Percentiles rank a stretch among this genome's conserved stretches.
These are phyloP conservation scores for Rhodofomes roseus DNA, from an alignment of 1,284 basidiomycete species.

Conservation along the genomic window DNA sequence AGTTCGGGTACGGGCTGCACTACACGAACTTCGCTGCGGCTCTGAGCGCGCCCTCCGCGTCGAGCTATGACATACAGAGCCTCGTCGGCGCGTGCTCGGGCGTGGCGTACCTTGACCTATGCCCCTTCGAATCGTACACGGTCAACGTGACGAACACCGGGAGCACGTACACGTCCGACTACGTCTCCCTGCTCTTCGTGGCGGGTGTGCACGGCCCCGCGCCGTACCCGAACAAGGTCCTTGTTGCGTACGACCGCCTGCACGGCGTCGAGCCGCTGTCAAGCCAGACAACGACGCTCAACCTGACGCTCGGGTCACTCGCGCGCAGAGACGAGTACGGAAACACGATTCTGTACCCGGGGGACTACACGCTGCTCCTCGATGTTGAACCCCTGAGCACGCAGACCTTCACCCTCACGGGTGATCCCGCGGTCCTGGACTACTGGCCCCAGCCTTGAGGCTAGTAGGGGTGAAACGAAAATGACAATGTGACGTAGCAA, in stretches of 20 bases:
- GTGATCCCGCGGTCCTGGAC: constrained; percentile 26
- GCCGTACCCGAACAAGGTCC: constrained; percentile 49
- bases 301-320: constrained; percentile 46
- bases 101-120: constrained; percentile 38
- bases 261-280: constrained; percentile 35
- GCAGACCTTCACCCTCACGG: constrained; percentile 40
- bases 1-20: constrained; percentile 51
- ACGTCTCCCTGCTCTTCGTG: constrained; percentile 51
- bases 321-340: constrained; percentile 46
- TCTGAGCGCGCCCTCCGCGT: constrained; percentile 23
- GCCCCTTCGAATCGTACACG: constrained; percentile 43
- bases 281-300: constrained; percentile 35
- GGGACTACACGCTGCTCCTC: constrained; percentile 42
- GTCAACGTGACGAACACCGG: constrained; percentile 48
- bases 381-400: constrained; percentile 30
- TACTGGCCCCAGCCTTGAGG: constrained; percentile 9
- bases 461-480: neutral
- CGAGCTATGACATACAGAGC: constrained; percentile 37
- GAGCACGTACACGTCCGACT: constrained; percentile 43
- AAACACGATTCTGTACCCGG: constrained; percentile 43
- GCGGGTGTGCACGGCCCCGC: constrained; percentile 44
- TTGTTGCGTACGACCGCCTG: constrained; percentile 47
- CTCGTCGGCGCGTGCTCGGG: constrained; percentile 29
- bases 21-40: constrained; percentile 48
- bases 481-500: neutral